A percentile compares a stretch with the other conserved stretches of the same genome.
phyloP scores from a whole-genome alignment of 176 grass and related monocot species.

The Bolboschoenus planiculmis region DNA sequence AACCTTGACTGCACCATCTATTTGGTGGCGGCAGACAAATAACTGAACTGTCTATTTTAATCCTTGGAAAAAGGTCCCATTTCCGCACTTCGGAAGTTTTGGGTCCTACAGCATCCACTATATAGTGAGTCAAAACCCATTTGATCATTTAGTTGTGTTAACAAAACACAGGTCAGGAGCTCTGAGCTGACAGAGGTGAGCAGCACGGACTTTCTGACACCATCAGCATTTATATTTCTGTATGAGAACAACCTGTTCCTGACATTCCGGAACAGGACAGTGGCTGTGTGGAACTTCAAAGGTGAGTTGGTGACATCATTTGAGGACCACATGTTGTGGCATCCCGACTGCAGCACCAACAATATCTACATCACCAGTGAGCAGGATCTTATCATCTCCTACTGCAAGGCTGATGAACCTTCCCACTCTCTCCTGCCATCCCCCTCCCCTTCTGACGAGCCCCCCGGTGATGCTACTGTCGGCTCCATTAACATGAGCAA shows the following conservation, averaged over 20 bases:
- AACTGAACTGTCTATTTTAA: not conserved
- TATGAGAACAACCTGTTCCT: conserved; percentile 99
- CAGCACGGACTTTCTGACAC: conserved; percentile 78
- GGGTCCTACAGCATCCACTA: no score
- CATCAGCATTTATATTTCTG: conserved; percentile 94
- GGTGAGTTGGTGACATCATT: conserved; percentile 97
- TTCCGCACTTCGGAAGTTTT: not conserved
- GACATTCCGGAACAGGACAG: conserved; percentile 89
- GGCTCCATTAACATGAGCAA: conserved; percentile 98
- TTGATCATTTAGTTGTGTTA: not conserved
- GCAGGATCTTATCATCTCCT: conserved; percentile 97
- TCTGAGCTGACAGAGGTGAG: conserved; percentile 85
- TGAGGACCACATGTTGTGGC: conserved; percentile 95
- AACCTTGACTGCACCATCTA: no score
- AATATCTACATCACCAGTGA: conserved; percentile 86
- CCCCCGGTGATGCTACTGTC: conserved; percentile 24
- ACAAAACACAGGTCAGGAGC: conserved; percentile 56
- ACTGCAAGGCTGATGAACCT: conserved; percentile 75
- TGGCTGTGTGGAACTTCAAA: conserved; percentile 95
- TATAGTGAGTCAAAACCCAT: no score
- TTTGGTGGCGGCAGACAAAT: not conserved
- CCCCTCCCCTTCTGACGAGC: not conserved
- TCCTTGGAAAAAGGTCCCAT: not conserved
- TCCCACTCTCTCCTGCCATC: not conserved
- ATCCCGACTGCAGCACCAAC: conserved; percentile 74